A percentile compares a stretch with the other conserved stretches of the same genome.
Evolutionary conservation across 1,284 basidiomycete genomes (phyloP).

Genomic region (Grifola frondosa): DNA sequence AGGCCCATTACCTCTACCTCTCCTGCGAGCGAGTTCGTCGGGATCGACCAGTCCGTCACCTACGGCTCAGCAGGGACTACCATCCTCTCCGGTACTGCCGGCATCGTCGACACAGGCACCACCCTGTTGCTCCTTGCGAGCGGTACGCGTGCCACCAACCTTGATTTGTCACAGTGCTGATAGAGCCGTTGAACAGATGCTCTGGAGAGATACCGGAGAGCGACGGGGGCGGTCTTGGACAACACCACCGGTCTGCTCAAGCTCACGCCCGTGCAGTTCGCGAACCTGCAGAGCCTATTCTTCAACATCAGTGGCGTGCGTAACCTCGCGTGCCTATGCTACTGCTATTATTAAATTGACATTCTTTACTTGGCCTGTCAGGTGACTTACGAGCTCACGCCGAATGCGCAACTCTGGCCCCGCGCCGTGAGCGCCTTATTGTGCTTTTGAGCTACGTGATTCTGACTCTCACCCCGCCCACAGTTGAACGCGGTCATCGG

Average conservation of each 20-base stretch:
- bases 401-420: slow-evolving; percentile 13
- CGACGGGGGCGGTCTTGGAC: slow-evolving; percentile 27
- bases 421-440: not conserved
- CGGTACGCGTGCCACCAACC: slow-evolving; percentile 17
- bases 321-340: slow-evolving; percentile 17
- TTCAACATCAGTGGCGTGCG: slow-evolving; percentile 28
- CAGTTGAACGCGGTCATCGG: slow-evolving; percentile 31
- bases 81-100: slow-evolving; percentile 23
- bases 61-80: slow-evolving; percentile 23
- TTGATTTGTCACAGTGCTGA: not conserved
- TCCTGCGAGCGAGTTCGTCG: slow-evolving; percentile 35
- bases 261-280: slow-evolving; percentile 24
- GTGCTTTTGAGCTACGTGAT: not conserved
- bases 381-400: slow-evolving; percentile 11
- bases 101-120: slow-evolving; percentile 31
- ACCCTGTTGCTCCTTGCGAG: slow-evolving; percentile 37
- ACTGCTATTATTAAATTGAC: too few relatives aligned
- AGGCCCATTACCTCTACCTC: slow-evolving; percentile 29
- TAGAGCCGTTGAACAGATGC: slow-evolving; percentile 3
- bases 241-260: slow-evolving; percentile 26
- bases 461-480: slow-evolving; percentile 31
- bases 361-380: too few relatives aligned
- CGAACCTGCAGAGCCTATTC: slow-evolving; percentile 25
- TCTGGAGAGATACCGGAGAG: slow-evolving; percentile 19
- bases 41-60: slow-evolving; percentile 25